phyloP scores from a whole-genome alignment of 2,329 filamentous ascomycete genomes.

The Grosmannia huntii region DNA sequence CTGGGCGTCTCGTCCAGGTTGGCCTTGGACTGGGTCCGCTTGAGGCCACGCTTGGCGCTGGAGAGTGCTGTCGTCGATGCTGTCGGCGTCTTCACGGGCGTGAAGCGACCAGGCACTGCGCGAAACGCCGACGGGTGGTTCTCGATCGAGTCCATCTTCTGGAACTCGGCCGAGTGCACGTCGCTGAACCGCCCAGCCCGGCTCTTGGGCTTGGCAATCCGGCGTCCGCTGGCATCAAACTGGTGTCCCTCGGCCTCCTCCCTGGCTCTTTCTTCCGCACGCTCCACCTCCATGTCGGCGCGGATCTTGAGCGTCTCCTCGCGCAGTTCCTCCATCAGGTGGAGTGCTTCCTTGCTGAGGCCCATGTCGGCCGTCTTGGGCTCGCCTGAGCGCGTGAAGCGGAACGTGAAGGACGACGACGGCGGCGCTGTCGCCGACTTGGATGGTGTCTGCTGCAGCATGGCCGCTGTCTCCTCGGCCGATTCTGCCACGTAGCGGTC shows the following conservation, averaged over 20 bases:
- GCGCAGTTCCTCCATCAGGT: constrained; percentile 54
- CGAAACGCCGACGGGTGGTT: constrained; percentile 72
- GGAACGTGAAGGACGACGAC: constrained; percentile 50
- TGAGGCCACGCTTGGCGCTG: constrained; percentile 25
- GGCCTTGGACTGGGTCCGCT: constrained; percentile 42
- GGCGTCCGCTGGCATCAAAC: constrained; percentile 26
- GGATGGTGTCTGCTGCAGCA: constrained; percentile 49
- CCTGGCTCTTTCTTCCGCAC: constrained; percentile 39
- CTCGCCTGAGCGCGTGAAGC: constrained; percentile 31
- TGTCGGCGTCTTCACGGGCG: constrained; percentile 27
- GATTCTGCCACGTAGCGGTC: constrained; percentile 9
- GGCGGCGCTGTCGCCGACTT: constrained; percentile 39
- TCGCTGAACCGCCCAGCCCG: constrained; percentile 71
- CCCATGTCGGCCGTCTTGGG: constrained; percentile 25
- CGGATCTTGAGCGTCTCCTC: constrained; percentile 62
- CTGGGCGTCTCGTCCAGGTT: constrained; percentile 44
- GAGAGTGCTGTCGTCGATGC: neutral
- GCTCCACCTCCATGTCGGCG: constrained; percentile 49
- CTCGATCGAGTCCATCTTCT: constrained; percentile 95
- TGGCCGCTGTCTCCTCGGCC: constrained; percentile 21
- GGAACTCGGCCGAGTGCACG: constrained; percentile 76
- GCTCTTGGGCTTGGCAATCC: constrained; percentile 70
- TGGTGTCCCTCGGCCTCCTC: constrained; percentile 31
- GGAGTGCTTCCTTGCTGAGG: constrained; percentile 48
- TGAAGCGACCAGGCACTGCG: constrained; percentile 37